Evolutionary conservation across 805 yeast genomes (phyloP).

Genomic region (Metschnikowia lachancei): DNA sequence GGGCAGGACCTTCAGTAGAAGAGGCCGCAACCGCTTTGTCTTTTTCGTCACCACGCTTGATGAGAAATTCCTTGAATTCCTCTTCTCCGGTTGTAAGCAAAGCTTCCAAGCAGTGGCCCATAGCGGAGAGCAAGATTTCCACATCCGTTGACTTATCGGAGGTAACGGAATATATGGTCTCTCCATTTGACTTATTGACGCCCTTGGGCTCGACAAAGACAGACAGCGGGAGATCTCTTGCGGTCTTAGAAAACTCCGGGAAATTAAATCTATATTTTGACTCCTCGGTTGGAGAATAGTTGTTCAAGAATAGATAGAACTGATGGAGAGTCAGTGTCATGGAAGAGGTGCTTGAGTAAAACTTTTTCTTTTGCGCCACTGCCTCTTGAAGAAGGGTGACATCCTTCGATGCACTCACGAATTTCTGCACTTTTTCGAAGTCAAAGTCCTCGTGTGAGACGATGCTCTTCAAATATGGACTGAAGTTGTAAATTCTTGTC

Average conservation of each 20-base stretch:
- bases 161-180: constrained; percentile 58
- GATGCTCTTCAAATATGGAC: constrained; percentile 56
- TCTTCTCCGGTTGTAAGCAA: constrained; percentile 60
- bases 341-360: constrained; percentile 81
- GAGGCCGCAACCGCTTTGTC: neutral
- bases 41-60: constrained; percentile 16
- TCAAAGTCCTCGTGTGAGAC: constrained; percentile 64
- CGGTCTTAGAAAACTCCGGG: constrained; percentile 43
- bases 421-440: constrained; percentile 53
- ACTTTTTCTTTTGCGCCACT: constrained; percentile 33
- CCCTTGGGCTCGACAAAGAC: constrained; percentile 54
- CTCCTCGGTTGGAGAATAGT: constrained; percentile 23
- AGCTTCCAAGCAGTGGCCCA: constrained; percentile 80
- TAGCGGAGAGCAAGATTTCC: constrained; percentile 63
- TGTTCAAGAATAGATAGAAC: constrained; percentile 66
- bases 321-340: constrained; percentile 76
- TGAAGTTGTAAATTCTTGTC: constrained; percentile 68
- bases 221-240: constrained; percentile 46
- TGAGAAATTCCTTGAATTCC: constrained; percentile 44
- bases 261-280: constrained; percentile 28
- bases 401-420: constrained; percentile 71
- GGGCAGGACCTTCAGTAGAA: constrained; percentile 11
- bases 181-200: constrained; percentile 23
- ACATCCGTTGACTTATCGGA: constrained; percentile 64
- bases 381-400: constrained; percentile 49